Base-by-base conservation (phyloP, 306 rosid genomes). In the Herpetospermum pedunculosum region DNA sequence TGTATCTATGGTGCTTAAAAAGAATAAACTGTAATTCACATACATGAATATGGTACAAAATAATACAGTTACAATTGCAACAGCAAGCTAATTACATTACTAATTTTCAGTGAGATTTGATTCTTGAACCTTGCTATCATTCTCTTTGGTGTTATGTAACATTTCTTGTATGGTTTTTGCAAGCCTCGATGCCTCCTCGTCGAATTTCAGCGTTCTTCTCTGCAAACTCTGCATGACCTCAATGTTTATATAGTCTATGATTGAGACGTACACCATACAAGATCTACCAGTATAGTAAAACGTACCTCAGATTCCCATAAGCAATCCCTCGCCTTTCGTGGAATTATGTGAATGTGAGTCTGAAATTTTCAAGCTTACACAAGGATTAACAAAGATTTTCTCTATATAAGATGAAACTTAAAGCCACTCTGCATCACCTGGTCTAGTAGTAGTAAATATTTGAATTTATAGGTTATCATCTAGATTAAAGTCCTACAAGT, bases 281-380 rank as follows among this genome's bases (percentile, higher is more conserved):
- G 21, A 59, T 57, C 70, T 14, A 58, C 5, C 30, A 57, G 60
- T 52, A 23, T 28, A 50, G 38, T 29, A 10, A 50, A 40, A 25
- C 74, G 60, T 87, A 94, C 99, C 99, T 94, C 97, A 18, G 99
- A 94, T 19, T 88, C 79, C 99, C 99, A 94, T 58, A 91, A 81
- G 79, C 92, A 88, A 74, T 94, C 99, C 10, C 11, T 81, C 21
- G 85, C 90, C 76, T 87, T 85, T 72, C 97, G 99, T 46, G 99
- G 99, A 77, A 94, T 91, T 78, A 94, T 85, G 84, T 94, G 99
- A 60, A 94, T 80, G 79, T 94, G 99, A 35, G 97, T 94, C 97
- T 94, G 99, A 77, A 87, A 79, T 55, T 79, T 73, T 43, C 58
- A 70, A 49, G 49, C 40, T 65, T 73, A 43, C 68, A 46, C 29